phyloP scores from a whole-genome alignment of 2,329 filamentous ascomycete species.

The Nigrograna mackinnonii region DNA sequence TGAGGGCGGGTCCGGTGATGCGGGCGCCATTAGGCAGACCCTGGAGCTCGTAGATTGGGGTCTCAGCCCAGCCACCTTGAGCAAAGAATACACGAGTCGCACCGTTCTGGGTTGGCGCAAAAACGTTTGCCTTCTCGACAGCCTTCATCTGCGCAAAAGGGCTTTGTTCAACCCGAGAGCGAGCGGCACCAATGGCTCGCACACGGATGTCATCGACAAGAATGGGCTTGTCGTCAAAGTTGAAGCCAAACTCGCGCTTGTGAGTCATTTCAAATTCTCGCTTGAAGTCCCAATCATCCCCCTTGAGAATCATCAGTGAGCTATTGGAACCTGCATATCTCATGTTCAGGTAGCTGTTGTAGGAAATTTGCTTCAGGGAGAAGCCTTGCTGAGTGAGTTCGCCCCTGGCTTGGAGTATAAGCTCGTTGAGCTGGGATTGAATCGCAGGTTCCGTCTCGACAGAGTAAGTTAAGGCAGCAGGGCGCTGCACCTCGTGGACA shows the following conservation, averaged over 20 bases:
- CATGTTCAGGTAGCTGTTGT: no score
- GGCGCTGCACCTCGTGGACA: conserved; percentile 46
- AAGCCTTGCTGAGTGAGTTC: no score
- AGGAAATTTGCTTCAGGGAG: no score
- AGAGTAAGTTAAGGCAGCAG: no score
- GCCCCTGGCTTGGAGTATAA: no score
- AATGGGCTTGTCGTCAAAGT: conserved; percentile 73
- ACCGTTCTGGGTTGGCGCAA: not conserved
- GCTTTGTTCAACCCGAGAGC: not conserved
- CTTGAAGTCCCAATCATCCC: no score
- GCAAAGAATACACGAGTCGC: not conserved
- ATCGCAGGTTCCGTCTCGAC: no score
- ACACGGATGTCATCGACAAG: conserved; percentile 75
- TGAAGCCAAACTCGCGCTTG: conserved; percentile 87
- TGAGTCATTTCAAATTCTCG: conserved; percentile 81
- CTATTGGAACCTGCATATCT: no score
- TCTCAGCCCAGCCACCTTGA: not conserved
- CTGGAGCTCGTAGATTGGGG: not conserved
- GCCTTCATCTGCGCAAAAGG: not conserved
- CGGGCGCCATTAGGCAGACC: not conserved
- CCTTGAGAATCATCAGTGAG: no score
- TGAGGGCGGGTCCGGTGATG: not conserved
- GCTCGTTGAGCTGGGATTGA: no score
- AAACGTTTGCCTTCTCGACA: not conserved
- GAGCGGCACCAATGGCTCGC: not conserved